A percentile compares a stretch with the other conserved stretches of the same genome.
These are phyloP conservation scores for Claviceps sp. DNA, from an alignment of 2,329 filamentous ascomycete genomes.

Conservation along the genomic window DNA sequence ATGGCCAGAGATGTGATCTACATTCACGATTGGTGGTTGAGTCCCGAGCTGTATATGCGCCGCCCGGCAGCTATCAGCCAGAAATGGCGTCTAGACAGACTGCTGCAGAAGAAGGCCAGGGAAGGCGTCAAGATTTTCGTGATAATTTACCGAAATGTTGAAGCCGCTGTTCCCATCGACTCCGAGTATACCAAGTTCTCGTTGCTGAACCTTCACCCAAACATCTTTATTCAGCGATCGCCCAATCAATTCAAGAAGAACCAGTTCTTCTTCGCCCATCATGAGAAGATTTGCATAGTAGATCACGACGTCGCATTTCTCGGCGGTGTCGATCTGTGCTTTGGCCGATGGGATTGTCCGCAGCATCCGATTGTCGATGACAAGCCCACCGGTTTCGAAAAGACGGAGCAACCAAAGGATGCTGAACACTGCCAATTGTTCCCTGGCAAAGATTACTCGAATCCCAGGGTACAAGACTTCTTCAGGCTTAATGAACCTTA, in stretches of 20 bases:
- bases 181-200: conserved; percentile 98
- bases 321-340: conserved; percentile 90
- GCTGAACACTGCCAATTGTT: conserved; percentile 91
- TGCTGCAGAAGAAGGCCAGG: conserved; percentile 84
- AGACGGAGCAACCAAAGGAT: conserved; percentile 61
- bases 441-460: conserved; percentile 97
- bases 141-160: conserved; percentile 95
- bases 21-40: conserved; percentile 99
- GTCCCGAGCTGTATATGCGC: conserved; percentile 88
- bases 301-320: conserved; percentile 94
- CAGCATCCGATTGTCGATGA: conserved; percentile 86
- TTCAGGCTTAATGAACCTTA: conserved; percentile 87
- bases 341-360: conserved; percentile 93
- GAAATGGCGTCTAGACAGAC: conserved; percentile 88
- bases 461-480: conserved; percentile 90
- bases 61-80: conserved; percentile 90
- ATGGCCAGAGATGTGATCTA: conserved; percentile 98
- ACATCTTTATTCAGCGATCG: conserved; percentile 90
- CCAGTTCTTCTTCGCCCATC: conserved; percentile 98
- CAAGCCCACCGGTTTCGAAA: conserved; percentile 88
- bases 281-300: conserved; percentile 95
- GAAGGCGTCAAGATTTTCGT: conserved; percentile 97
- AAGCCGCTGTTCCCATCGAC: conserved; percentile 92
- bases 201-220: conserved; percentile 85
- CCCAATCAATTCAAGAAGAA: conserved; percentile 98